Conservation (phyloP, 2,329 filamentous ascomycete genomes). For the Diaporthe helianthi region DNA sequence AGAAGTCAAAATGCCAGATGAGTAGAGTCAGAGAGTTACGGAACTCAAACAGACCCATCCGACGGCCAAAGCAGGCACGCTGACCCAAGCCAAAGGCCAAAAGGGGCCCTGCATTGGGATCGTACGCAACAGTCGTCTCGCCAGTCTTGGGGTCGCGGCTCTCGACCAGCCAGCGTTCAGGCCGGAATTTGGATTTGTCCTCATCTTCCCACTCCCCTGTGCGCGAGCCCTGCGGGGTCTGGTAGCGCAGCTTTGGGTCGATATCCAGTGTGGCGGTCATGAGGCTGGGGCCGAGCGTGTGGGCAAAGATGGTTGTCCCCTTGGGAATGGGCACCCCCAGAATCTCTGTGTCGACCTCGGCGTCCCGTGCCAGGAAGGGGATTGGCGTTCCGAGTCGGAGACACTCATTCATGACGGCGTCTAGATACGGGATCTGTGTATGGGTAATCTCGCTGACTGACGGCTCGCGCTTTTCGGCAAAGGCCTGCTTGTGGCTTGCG, state of each 20-base stretch:
- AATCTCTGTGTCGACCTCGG: slow-evolving; percentile 10
- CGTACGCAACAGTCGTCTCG: background rate
- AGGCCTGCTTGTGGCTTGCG: background rate
- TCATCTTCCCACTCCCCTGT: background rate
- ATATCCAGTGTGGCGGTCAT: background rate
- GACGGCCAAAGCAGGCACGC: background rate
- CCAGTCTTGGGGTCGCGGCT: background rate
- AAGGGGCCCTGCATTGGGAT: slow-evolving; percentile 11
- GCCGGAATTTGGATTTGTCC: background rate
- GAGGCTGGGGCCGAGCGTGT: slow-evolving; percentile 9
- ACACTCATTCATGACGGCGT: slow-evolving; percentile 12
- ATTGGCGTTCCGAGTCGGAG: slow-evolving; percentile 10
- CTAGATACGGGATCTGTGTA: background rate
- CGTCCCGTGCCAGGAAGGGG: slow-evolving; percentile 18
- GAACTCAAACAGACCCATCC: slow-evolving; percentile 2
- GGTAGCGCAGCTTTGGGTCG: background rate
- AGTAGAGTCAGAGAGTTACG: background rate
- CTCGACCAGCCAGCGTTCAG: slow-evolving; percentile 15
- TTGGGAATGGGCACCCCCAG: slow-evolving; percentile 7
- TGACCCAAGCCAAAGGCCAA: slow-evolving; percentile 2
- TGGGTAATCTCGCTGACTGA: slow-evolving; percentile 2
- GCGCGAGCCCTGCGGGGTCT: background rate
- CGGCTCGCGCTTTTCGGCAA: background rate
- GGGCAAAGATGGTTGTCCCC: background rate
- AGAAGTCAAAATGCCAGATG: slow-evolving; percentile 18